A percentile compares a stretch with the other conserved stretches of the same genome.
These are phyloP conservation scores for Calonectria hongkongensis DNA, from an alignment of 2,329 filamentous ascomycete genomes.

Conservation along the genomic window DNA sequence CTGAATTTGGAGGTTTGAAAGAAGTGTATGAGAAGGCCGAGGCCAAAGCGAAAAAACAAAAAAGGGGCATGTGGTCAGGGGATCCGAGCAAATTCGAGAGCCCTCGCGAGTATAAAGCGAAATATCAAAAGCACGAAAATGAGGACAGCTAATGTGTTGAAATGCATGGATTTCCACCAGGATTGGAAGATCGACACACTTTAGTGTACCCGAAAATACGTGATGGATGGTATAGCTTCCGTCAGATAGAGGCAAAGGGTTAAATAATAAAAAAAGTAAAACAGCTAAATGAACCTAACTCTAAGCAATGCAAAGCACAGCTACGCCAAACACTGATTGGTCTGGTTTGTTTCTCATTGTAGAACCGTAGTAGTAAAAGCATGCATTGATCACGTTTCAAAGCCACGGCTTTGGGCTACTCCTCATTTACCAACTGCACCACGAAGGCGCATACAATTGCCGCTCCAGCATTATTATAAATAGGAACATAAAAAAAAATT, in stretches of 20 bases:
- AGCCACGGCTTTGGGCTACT: neutral
- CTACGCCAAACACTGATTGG: neutral
- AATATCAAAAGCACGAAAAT: slow-evolving; percentile 54
- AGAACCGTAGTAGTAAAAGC: neutral
- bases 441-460: neutral
- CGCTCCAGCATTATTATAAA: neutral
- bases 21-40: slow-evolving; percentile 80
- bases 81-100: slow-evolving; percentile 82
- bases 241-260: neutral
- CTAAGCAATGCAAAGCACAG: neutral
- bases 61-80: slow-evolving; percentile 85
- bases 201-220: neutral
- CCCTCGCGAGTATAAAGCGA: slow-evolving; percentile 89
- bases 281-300: neutral
- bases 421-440: neutral
- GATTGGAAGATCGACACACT: neutral
- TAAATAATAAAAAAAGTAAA: neutral
- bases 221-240: neutral
- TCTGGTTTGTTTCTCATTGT: too few species aligned
- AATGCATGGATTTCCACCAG: neutral
- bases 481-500: neutral
- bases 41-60: slow-evolving; percentile 77
- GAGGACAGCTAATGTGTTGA: slow-evolving; percentile 42
- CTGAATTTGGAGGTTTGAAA: slow-evolving; percentile 87
- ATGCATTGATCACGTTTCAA: neutral